Conservation (phyloP, 2,329 filamentous ascomycete genomes). For the Madurella fahalii region DNA sequence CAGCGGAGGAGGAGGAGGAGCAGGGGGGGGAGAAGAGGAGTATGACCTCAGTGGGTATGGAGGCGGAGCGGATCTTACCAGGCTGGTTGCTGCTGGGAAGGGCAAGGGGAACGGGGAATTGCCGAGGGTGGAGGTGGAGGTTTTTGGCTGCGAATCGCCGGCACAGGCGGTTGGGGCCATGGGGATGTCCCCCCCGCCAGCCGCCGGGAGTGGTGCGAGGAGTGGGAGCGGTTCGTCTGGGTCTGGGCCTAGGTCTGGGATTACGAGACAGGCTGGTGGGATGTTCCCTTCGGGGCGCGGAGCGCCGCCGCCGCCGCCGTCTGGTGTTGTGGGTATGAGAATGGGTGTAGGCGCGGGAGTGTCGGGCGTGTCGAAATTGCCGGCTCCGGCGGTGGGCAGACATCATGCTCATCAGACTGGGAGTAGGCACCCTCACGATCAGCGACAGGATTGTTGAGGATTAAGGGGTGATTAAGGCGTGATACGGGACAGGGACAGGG, state of each 20-base stretch:
- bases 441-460: background rate
- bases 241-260: too few relatives aligned
- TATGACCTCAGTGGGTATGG: constrained; percentile 30
- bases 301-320: too few relatives aligned
- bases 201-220: background rate
- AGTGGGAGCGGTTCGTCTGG: too few relatives aligned
- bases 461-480: too few relatives aligned
- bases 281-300: background rate
- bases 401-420: background rate
- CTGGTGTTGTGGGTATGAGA: background rate
- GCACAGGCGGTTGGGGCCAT: background rate
- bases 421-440: background rate
- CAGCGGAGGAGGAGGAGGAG: too few relatives aligned
- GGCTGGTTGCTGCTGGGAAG: constrained; percentile 23
- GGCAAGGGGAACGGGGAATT: background rate
- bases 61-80: constrained; percentile 29
- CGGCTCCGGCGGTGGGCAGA: too few relatives aligned
- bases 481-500: too few relatives aligned
- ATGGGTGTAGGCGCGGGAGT: background rate
- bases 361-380: too few relatives aligned
- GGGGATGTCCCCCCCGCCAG: background rate
- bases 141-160: background rate
- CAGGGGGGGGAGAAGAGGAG: constrained; percentile 20
- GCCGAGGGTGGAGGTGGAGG: constrained; percentile 17
- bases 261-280: too few relatives aligned